Base-by-base conservation (phyloP, 305 asterid species). In the Stenogyne calaminthoides region DNA sequence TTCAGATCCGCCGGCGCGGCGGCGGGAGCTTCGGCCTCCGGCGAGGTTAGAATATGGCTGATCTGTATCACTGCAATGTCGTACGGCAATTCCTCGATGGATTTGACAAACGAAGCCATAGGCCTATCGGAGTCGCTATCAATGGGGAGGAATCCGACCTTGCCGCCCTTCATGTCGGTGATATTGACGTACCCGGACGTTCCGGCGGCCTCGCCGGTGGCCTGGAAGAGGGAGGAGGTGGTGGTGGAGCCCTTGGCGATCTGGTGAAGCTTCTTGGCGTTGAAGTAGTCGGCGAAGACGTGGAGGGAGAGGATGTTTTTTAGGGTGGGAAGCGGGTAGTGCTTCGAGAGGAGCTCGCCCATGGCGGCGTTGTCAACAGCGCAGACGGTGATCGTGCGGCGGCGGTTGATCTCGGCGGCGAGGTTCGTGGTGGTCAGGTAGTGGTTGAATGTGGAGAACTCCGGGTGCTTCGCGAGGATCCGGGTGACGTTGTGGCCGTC, bases 161-260 rank as follows among this genome's bases (percentile, higher is more conserved):
- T 87, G 0, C 97, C 96, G 5, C 97, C 94, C 57, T 91, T 91
- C 25, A 77, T 42, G 77, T 87, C 89, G 77, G 93, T 89, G 81
- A 91, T 91, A 67, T 86, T 86, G 64, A 89, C 91, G 77, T 86
- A 91, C 0, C 96, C 94, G 51, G 94, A 84, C 36, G 97, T 91
- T 0, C 97, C 97, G 64, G 92, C 80, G 37, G 97, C 97, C 42
- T 86, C 88, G 1, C 97, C 96, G 73, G 97, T 85, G 82, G 94
- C 92, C 36, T 91, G 97, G 85, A 84, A 91, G 66, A 91, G 74
- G 75, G 94, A 87, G 83, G 96, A 84, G 57, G 94, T 87, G 74
- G 85, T 80, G 63, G 96, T 91, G 85, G 89, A 76, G 68, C 94
- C 89, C 65, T 84, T 87, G 39, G 88, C 72, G 81, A 89, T 84